Evolutionary conservation across 306 rosid species (phyloP), one percentile per base, ranked within the genome.

Genomic region (Medicago truncatula): DNA sequence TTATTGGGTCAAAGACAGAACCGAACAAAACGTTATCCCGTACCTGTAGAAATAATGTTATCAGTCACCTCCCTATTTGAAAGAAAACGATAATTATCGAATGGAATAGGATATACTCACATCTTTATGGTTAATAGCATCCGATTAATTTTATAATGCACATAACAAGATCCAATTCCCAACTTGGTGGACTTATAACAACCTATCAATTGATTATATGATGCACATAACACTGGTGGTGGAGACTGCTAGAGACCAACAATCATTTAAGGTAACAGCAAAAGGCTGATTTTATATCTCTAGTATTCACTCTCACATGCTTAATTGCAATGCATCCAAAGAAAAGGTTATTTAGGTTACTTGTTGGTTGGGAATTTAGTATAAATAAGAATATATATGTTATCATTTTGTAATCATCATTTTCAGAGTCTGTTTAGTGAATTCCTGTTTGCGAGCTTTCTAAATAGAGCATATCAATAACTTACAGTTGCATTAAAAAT

Each of bases 401-500:
- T 59, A 52, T 44, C 53, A 79, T 54, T 68, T 73, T 56, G 44
- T 31, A 54, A 28, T 71, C 50, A 79, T 11, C 63, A n/a, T 28
- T 60, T 61, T 73, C 46, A 16, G 58, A 73, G 63, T 63, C 15
- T 64, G 15, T 34, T 73, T 41, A 54, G 62, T 31, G 62, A 21
- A 46, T 72, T 64, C 40, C 67, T 31, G 23, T 17, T n/a, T n/a
- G n/a, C n/a, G n/a, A n/a, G n/a, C n/a, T n/a, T 47, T 76, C 57
- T 56, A 73, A 70, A 73, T 38, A 60, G 72, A 75, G 67, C 62
- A 59, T 40, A 41, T 67, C 15, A 44, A 58, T 20, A 72, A 82
- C 98, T 87, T 84, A 94, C 98, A 54, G 97, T 92, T 75, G 97
- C 98, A 78, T 94, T 94, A 85, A 92, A 92, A 80, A 94, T 94